These are phyloP conservation scores for Vaucheria bursata DNA, from an alignment of 352 stramenopile genomes.

Conservation along the genomic window DNA sequence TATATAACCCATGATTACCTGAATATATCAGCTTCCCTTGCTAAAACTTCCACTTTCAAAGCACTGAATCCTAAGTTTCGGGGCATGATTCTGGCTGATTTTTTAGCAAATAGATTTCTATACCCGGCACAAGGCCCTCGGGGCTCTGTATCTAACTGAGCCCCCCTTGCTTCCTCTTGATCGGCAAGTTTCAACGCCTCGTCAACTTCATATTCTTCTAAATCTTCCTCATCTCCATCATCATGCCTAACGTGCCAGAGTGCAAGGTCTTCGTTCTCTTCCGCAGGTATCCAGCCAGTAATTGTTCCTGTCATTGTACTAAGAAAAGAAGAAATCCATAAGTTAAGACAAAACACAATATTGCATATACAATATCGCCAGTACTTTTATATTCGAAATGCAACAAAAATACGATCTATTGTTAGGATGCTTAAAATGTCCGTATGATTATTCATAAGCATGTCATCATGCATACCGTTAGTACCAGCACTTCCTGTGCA, in stretches of 20 bases:
- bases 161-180: background rate
- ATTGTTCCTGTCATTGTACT: conserved; percentile 18
- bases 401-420: no score
- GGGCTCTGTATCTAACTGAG: background rate
- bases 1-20: background rate
- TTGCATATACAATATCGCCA: no score
- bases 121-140: conserved; percentile 16
- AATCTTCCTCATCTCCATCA: conserved; percentile 45
- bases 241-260: conserved; percentile 45
- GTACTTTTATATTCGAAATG: no score
- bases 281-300: conserved; percentile 26
- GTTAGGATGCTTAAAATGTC: no score
- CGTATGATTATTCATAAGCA: no score
- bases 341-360: no score
- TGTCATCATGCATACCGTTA: no score
- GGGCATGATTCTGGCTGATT: conserved; percentile 15
- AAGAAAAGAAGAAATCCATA: background rate
- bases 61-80: conserved; percentile 15
- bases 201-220: conserved; percentile 33
- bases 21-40: conserved; percentile 20
- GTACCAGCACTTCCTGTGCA: no score
- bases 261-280: conserved; percentile 32
- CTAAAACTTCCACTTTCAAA: conserved; percentile 18
- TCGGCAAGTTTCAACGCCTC: conserved; percentile 25
- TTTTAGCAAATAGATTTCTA: conserved; percentile 19